phyloP scores from a whole-genome alignment of 805 yeast species.

The Candida nitratophila region DNA sequence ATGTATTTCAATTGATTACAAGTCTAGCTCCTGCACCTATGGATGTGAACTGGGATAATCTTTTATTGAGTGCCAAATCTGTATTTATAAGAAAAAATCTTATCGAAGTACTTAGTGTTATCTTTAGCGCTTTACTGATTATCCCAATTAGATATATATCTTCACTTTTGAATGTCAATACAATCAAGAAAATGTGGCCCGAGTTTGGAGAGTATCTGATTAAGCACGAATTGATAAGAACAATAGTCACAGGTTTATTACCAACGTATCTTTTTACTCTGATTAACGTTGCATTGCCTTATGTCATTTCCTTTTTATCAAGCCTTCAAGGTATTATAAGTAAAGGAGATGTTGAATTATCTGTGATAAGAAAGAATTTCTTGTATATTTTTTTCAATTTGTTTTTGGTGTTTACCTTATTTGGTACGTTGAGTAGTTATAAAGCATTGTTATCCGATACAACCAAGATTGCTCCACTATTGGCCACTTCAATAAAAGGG shows the following conservation, averaged over 20 bases:
- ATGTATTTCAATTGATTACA: slow-evolving; percentile 77
- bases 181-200: slow-evolving; percentile 53
- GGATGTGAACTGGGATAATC: slow-evolving; percentile 78
- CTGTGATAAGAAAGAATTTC: slow-evolving; percentile 51
- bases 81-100: slow-evolving; percentile 26
- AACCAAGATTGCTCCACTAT: slow-evolving; percentile 47
- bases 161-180: slow-evolving; percentile 47
- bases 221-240: slow-evolving; percentile 43
- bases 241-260: slow-evolving; percentile 53
- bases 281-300: slow-evolving; percentile 47
- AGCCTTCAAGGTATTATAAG: slow-evolving; percentile 46
- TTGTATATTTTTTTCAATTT: slow-evolving; percentile 54
- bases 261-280: slow-evolving; percentile 55
- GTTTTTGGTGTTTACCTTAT: slow-evolving; percentile 53
- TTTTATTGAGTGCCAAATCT: slow-evolving; percentile 33
- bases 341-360: slow-evolving; percentile 51
- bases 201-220: slow-evolving; percentile 46
- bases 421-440: slow-evolving; percentile 57
- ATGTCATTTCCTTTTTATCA: slow-evolving; percentile 45
- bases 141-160: slow-evolving; percentile 52
- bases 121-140: slow-evolving; percentile 44
- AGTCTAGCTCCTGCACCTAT: slow-evolving; percentile 92
- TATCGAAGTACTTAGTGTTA: slow-evolving; percentile 32
- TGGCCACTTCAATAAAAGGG: slow-evolving; percentile 46
- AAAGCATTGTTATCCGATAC: slow-evolving; percentile 52